Evolutionary conservation across 2,329 filamentous ascomycete genomes (phyloP), one percentile per base, ranked within the genome.

Genomic region (Talaromyces atroroseus): DNA sequence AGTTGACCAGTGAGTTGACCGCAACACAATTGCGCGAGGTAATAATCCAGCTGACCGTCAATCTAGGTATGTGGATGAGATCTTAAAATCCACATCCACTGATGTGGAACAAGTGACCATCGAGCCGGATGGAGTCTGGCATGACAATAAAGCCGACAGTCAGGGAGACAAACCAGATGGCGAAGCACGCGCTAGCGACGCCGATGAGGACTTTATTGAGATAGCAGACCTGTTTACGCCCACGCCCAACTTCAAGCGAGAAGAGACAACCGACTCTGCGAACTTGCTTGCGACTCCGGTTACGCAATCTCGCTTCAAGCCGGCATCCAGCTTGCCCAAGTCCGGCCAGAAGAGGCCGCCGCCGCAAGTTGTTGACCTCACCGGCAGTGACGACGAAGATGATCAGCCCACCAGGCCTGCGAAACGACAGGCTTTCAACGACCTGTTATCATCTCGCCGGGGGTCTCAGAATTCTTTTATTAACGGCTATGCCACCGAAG

Each of bases 21-120:
- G 26, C 4, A 18, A 10, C 26, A 23, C 29, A 12, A 5, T 52
- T 24, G 47, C 18, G 12, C 14, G 5, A 29, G 5, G 21, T 3
- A 16, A 10, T 8, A 5, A 20, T 23, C 7, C 45, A 29, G 59
- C 58, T 64, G 47, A 59, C 55, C 52, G 14, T 42, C 52, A 5
- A 24, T 7, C 36, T 62, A 90, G 87, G 66, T 96, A 95, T 68
- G 91, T 96, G 16, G 85, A 87, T 66, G 88, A 96, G 61, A 96
- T 99, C 54, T 76, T 99, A 24, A 78, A 82, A 56, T 85, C 82
- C 34, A 96, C 92, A 0, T 74, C 85, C 0, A 79, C 78, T 42
- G 84, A 82, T 20, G 78, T 87, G 0, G 91, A 96, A 56, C 89
- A 95, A 63, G 91, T 97, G 24, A 92, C 87, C 1, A 90, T 99